These are phyloP conservation scores for Colletotrichum sp. DNA, from an alignment of 2,329 filamentous ascomycete species.

Conservation along the genomic window DNA sequence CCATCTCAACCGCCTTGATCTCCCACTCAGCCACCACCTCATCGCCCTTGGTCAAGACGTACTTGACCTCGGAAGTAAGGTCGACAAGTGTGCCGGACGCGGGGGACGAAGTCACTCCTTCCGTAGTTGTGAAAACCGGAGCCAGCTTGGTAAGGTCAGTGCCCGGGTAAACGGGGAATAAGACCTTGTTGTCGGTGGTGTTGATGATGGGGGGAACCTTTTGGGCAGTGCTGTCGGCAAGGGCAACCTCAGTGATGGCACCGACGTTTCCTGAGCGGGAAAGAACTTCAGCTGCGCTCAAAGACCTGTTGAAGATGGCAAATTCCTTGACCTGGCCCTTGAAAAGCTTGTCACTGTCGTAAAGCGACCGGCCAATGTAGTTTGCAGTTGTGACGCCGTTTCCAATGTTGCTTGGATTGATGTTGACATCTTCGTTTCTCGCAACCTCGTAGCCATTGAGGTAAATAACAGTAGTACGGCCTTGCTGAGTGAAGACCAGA, in stretches of 20 bases:
- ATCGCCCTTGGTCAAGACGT: constrained; percentile 17
- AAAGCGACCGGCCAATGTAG: constrained; percentile 27
- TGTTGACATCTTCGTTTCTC: constrained; percentile 8
- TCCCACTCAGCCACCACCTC: constrained; percentile 12
- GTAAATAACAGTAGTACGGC: constrained; percentile 27
- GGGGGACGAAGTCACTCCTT: constrained; percentile 22
- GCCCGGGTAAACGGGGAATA: constrained; percentile 24
- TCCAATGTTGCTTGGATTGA: constrained; percentile 22
- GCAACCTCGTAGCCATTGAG: constrained; percentile 37
- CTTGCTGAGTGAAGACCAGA: constrained; percentile 23
- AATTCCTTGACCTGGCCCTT: constrained; percentile 26
- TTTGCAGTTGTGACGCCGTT: constrained; percentile 25
- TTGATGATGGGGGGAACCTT: constrained; percentile 24
- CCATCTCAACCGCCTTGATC: constrained; percentile 22
- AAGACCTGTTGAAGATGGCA: constrained; percentile 25
- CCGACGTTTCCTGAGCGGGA: constrained; percentile 12
- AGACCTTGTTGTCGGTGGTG: constrained; percentile 13
- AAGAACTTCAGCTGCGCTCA: constrained; percentile 22
- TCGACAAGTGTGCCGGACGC: constrained; percentile 23
- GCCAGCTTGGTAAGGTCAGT: constrained; percentile 22
- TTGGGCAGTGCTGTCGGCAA: constrained; percentile 15
- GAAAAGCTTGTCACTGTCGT: constrained; percentile 25
- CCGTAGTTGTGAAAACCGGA: constrained; percentile 23
- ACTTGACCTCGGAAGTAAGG: constrained; percentile 19
- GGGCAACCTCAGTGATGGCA: constrained; percentile 14